Percentiles rank a stretch among this genome's conserved stretches.
Conservation (phyloP, 78 protist species). For the Dictyostelium firmibasis region DNA sequence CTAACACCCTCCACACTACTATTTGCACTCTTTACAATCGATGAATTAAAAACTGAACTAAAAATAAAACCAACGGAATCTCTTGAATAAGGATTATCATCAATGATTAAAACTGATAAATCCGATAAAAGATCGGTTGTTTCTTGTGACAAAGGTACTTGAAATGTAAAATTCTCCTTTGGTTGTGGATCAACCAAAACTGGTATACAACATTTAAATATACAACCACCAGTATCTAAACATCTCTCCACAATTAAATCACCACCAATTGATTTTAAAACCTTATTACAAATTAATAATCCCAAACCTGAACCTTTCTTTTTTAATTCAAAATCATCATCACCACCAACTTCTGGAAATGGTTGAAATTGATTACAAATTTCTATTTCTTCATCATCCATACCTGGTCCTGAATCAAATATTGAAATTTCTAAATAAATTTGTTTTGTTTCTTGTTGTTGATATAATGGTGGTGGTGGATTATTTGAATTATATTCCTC, state of each 20-base stretch:
- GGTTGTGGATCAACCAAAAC: neutral
- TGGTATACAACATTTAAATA: neutral
- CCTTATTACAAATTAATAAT: constrained; percentile 25
- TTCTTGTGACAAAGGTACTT: neutral
- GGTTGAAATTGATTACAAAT: constrained; percentile 48
- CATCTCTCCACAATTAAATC: neutral
- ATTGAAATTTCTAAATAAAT: constrained; percentile 42
- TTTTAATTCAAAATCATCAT: neutral
- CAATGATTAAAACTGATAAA: constrained; percentile 1
- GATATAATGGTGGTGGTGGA: neutral
- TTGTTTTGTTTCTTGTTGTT: neutral
- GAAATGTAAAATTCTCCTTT: neutral
- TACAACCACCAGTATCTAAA: constrained; percentile 3
- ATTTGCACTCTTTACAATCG: neutral
- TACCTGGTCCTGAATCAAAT: constrained; percentile 54
- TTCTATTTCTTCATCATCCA: constrained; percentile 31
- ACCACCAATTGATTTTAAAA: constrained; percentile 38
- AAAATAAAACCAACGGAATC: neutral
- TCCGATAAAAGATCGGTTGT: neutral
- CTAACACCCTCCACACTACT: constrained; percentile 58
- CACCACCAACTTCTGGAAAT: constrained; percentile 15
- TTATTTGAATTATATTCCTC: neutral
- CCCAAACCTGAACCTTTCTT: constrained; percentile 53
- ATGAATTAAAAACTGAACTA: neutral
- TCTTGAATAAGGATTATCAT: constrained; percentile 7